phyloP scores from a whole-genome alignment of 208 protist genomes.

The Herpetomonas tarakana region DNA sequence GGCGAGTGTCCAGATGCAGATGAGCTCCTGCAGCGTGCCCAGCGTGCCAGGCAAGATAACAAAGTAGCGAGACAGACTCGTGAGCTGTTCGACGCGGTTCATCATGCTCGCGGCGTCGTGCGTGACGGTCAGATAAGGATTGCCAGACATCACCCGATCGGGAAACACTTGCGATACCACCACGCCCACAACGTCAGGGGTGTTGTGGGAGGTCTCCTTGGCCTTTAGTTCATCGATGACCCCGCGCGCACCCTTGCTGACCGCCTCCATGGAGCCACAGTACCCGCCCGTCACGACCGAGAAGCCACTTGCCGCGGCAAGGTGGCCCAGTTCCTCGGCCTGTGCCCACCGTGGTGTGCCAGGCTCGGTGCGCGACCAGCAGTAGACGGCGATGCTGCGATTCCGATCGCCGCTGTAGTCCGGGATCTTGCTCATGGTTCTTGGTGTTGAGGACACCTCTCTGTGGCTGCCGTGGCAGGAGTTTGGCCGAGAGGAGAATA shows the following conservation, averaged over 20 bases:
- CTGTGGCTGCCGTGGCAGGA: neutral
- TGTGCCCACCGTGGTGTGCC: conserved; percentile 37
- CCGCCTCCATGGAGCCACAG: conserved; percentile 73
- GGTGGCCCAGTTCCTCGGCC: conserved; percentile 42
- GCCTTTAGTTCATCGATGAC: conserved; percentile 16
- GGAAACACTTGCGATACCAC: conserved; percentile 51
- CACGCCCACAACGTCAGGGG: conserved; percentile 52
- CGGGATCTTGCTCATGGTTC: conserved; percentile 17
- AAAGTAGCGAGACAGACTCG: conserved; percentile 53
- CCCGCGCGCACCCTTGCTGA: conserved; percentile 55
- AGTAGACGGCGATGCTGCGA: conserved; percentile 49
- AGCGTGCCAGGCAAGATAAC: conserved; percentile 60
- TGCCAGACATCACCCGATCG: conserved; percentile 43
- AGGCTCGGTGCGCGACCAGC: conserved; percentile 57
- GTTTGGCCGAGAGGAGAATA: too few relatives aligned
- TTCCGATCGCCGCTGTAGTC: conserved; percentile 37
- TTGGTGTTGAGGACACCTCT: neutral
- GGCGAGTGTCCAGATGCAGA: conserved; percentile 54
- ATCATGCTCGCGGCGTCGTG: conserved; percentile 44
- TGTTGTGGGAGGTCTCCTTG: neutral
- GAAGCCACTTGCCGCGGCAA: conserved; percentile 42
- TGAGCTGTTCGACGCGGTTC: conserved; percentile 61
- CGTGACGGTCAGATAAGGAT: conserved; percentile 48
- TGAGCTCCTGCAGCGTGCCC: conserved; percentile 65
- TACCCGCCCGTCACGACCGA: conserved; percentile 66